Percentiles rank a stretch among this genome's conserved stretches.
Conservation (phyloP, 2,329 filamentous ascomycete genomes). For the Pseudogymnoascus pannorum region DNA sequence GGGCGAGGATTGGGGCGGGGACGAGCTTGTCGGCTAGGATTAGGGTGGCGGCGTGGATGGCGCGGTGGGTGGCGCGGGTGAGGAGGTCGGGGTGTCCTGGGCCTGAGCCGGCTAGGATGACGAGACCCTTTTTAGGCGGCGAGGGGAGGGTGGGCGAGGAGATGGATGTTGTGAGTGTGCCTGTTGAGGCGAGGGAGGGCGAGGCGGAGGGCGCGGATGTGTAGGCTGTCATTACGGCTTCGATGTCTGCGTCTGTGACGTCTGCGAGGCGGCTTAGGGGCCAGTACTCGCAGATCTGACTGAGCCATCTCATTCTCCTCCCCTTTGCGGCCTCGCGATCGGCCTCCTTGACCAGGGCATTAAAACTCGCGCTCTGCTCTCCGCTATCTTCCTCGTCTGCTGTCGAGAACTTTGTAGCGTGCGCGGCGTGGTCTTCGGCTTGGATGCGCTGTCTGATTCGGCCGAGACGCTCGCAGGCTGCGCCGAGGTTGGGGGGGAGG, state of each 20-base stretch:
- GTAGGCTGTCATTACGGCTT: constrained; percentile 69
- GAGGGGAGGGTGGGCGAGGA: constrained; percentile 18
- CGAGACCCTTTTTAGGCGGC: constrained; percentile 48
- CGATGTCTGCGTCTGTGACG: constrained; percentile 74
- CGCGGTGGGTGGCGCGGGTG: constrained; percentile 72
- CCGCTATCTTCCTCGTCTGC: constrained; percentile 41
- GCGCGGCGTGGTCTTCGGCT: constrained; percentile 56
- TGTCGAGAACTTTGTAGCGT: constrained; percentile 23
- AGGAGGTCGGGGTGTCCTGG: constrained; percentile 89
- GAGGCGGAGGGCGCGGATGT: constrained; percentile 26
- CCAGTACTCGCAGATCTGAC: constrained; percentile 98
- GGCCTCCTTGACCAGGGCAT: constrained; percentile 68
- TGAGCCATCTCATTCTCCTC: constrained; percentile 82
- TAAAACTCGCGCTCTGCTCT: constrained; percentile 77
- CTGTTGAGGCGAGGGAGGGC: constrained; percentile 17
- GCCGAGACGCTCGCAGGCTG: constrained; percentile 70
- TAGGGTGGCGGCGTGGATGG: constrained; percentile 67
- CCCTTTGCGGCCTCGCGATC: constrained; percentile 69
- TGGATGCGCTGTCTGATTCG: constrained; percentile 63
- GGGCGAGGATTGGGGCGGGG: constrained; percentile 73
- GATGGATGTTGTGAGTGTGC: constrained; percentile 24
- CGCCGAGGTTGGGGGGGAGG: constrained; percentile 67
- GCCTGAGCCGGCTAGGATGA: constrained; percentile 85
- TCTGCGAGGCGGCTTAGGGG: constrained; percentile 73
- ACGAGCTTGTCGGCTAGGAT: constrained; percentile 82